Evolutionary conservation across 108 stramenopile species (phyloP).

Genomic region (Skeletonema marinoi): DNA sequence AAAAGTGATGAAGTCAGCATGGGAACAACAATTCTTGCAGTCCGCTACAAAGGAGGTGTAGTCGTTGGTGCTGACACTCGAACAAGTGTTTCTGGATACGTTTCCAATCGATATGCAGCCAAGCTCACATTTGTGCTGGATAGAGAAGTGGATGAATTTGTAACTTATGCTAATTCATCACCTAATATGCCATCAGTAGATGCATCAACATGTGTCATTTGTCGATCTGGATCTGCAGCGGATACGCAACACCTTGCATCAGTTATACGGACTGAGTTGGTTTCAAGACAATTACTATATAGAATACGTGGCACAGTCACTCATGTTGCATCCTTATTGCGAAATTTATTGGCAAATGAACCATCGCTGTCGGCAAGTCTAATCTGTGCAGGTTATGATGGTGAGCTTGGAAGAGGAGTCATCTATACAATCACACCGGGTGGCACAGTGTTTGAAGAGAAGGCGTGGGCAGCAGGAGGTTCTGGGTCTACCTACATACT

Average conservation of each 20-base stretch:
- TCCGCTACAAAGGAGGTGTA: slow-evolving; percentile 64
- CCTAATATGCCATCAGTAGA: slow-evolving; percentile 2
- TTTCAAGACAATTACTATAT: slow-evolving; percentile 44
- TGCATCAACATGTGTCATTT: slow-evolving; percentile 69
- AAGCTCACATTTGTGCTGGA: slow-evolving; percentile 68
- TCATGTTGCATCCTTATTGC: slow-evolving; percentile 69
- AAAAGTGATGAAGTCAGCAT: slow-evolving; percentile 55
- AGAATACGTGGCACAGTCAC: slow-evolving; percentile 51
- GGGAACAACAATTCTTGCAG: slow-evolving; percentile 84
- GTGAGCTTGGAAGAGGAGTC: slow-evolving; percentile 43
- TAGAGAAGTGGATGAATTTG: slow-evolving; percentile 39
- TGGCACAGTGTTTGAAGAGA: slow-evolving; percentile 69
- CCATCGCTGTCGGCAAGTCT: slow-evolving; percentile 60
- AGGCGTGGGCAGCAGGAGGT: slow-evolving; percentile 64
- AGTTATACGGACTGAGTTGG: slow-evolving; percentile 47
- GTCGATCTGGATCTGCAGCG: slow-evolving; percentile 85
- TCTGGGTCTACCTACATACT: slow-evolving; percentile 75
- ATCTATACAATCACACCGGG: slow-evolving; percentile 66
- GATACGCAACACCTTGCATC: slow-evolving; percentile 79
- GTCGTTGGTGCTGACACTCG: slow-evolving; percentile 34
- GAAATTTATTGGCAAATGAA: slow-evolving; percentile 39
- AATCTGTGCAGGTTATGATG: slow-evolving; percentile 78
- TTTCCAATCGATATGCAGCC: slow-evolving; percentile 77
- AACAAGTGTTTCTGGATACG: slow-evolving; percentile 70
- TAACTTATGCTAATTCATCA: not conserved